These are phyloP conservation scores for Macrophomina pseudophaseolina DNA, from an alignment of 2,329 filamentous ascomycete species.

Conservation along the genomic window DNA sequence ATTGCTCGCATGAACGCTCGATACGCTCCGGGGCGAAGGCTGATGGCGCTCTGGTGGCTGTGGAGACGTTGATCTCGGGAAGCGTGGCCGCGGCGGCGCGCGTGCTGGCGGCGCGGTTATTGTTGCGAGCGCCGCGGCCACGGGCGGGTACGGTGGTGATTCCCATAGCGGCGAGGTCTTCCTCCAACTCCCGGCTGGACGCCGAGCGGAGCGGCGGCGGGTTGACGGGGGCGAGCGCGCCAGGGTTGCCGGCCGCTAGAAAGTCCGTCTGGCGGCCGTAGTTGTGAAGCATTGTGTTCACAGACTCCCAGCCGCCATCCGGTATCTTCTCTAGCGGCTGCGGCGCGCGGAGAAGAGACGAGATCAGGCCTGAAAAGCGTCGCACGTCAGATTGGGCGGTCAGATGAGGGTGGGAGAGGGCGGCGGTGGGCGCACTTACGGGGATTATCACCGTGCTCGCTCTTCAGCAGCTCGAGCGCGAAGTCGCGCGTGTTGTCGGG, in stretches of 20 bases:
- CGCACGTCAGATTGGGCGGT: no score
- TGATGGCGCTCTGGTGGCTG: no score
- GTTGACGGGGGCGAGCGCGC: neutral
- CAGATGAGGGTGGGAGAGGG: neutral
- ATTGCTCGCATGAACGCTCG: no score
- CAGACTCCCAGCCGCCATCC: neutral
- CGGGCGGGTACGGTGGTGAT: no score
- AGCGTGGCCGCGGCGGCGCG: no score
- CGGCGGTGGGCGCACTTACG: neutral
- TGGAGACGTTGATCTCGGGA: no score
- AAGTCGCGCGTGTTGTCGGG: neutral
- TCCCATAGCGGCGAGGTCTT: neutral
- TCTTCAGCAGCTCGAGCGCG: neutral
- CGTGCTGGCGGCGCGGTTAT: no score
- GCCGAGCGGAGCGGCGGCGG: neutral
- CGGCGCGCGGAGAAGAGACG: neutral
- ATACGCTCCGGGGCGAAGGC: no score
- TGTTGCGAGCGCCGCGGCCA: no score
- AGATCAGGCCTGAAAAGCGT: neutral
- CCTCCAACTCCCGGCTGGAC: neutral
- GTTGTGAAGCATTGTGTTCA: neutral
- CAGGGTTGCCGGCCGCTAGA: neutral
- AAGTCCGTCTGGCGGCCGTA: neutral
- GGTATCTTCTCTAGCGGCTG: neutral
- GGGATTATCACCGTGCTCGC: neutral